These are phyloP conservation scores for Candida wancherniae DNA, from an alignment of 805 yeast genomes.

Conservation along the genomic window DNA sequence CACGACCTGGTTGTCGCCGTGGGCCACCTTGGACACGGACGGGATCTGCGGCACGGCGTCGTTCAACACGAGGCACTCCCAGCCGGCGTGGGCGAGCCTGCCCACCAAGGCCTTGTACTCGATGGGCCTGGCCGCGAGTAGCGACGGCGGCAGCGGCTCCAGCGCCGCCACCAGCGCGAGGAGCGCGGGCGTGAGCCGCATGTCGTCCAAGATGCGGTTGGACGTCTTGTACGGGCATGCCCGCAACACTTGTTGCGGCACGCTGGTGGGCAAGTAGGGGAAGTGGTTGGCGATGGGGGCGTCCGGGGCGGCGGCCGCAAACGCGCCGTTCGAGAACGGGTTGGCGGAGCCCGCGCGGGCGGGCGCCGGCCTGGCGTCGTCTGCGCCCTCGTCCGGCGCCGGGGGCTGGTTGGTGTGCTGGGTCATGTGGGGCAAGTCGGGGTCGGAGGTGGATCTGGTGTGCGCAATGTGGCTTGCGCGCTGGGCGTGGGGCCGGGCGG, in stretches of 20 bases:
- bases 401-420: too few species aligned
- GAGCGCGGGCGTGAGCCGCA: constrained; percentile 26
- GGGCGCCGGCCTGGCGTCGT: background rate
- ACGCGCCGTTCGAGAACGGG: constrained; percentile 11
- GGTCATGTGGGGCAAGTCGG: too few species aligned
- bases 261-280: constrained; percentile 13
- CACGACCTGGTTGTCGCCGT: constrained; percentile 17
- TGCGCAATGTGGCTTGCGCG: too few species aligned
- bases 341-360: constrained; percentile 3
- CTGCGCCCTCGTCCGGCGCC: background rate
- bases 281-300: constrained; percentile 4
- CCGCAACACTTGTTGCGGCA: constrained; percentile 11
- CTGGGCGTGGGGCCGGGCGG: too few species aligned
- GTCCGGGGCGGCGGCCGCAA: background rate
- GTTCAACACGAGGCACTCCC: constrained; percentile 30
- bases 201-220: constrained; percentile 63
- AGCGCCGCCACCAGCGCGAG: constrained; percentile 9
- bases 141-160: constrained; percentile 5
- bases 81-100: constrained; percentile 6
- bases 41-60: constrained; percentile 32
- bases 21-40: constrained; percentile 21
- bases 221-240: constrained; percentile 52
- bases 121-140: constrained; percentile 30
- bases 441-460: too few species aligned
- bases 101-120: constrained; percentile 29